Conservation (phyloP, 805 yeast species). For the Schizosaccharomyces octosporus region DNA sequence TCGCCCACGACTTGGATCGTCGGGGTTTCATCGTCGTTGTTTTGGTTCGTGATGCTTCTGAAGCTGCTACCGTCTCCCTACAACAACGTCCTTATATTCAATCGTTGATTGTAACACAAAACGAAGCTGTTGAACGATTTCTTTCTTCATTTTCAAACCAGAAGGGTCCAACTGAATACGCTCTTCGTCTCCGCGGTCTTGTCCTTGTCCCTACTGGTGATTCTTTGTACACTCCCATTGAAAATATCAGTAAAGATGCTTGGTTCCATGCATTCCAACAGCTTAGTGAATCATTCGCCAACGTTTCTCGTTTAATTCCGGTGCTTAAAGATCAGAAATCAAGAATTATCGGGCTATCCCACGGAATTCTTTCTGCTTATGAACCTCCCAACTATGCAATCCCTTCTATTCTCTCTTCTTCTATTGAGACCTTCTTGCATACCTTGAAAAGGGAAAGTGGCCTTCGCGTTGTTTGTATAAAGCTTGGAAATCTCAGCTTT, state of each 20-base stretch:
- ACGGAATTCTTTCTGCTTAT: background rate
- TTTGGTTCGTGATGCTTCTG: background rate
- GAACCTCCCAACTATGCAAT: background rate
- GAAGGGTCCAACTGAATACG: background rate
- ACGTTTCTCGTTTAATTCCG: background rate
- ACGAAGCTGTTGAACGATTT: background rate
- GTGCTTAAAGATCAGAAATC: background rate
- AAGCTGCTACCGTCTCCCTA: background rate
- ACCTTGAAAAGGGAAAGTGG: background rate
- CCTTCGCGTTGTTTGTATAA: background rate
- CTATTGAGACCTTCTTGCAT: background rate
- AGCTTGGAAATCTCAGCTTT: background rate
- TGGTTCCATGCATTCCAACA: background rate
- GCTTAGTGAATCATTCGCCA: background rate
- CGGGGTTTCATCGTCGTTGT: background rate
- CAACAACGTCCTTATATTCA: slow-evolving; percentile 1
- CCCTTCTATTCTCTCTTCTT: background rate
- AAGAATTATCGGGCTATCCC: background rate
- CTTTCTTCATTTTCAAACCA: background rate
- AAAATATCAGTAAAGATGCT: background rate
- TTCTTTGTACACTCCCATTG: background rate
- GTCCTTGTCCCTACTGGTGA: background rate
- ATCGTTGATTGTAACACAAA: background rate
- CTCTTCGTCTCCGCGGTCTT: background rate
- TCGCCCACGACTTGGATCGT: background rate